A percentile compares a stretch with the other conserved stretches of the same genome.
Conservation (phyloP, 306 rosid genomes). For the Fragaria vesca region DNA sequence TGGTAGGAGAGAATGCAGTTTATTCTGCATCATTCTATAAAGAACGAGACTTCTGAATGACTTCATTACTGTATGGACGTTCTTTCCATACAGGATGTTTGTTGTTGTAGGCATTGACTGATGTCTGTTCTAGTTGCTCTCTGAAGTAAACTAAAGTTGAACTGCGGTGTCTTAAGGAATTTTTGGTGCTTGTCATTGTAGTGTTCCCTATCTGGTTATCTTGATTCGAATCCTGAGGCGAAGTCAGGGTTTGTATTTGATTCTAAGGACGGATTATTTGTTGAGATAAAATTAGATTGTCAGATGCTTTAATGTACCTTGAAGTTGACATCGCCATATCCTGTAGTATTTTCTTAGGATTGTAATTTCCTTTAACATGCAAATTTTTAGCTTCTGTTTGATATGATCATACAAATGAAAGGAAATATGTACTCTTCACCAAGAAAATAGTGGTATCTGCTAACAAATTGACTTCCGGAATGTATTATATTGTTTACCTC, state of each 20-base stretch:
- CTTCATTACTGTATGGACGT: background rate
- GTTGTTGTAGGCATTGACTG: background rate
- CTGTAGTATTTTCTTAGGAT: background rate
- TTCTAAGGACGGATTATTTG: background rate
- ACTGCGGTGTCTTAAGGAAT: background rate
- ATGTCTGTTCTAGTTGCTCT: background rate
- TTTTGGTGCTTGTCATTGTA: background rate
- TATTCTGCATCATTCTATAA: too few relatives aligned
- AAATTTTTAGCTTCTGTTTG: background rate
- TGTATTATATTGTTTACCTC: slow-evolving; percentile 18
- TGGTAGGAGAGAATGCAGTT: background rate
- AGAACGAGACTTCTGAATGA: background rate
- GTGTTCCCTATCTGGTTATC: background rate
- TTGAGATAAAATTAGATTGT: background rate
- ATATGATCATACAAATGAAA: background rate
- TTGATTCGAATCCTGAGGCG: background rate
- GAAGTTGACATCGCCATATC: background rate
- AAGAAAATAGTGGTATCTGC: background rate
- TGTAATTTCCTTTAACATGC: background rate
- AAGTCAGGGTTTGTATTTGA: background rate
- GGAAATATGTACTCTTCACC: background rate
- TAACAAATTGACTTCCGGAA: background rate
- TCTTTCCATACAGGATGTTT: too few relatives aligned
- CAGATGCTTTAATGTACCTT: background rate
- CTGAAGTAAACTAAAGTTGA: background rate